These are phyloP conservation scores for Rostrohypoxylon terebratum DNA, from an alignment of 495 filamentous ascomycete species.

Conservation along the genomic window DNA sequence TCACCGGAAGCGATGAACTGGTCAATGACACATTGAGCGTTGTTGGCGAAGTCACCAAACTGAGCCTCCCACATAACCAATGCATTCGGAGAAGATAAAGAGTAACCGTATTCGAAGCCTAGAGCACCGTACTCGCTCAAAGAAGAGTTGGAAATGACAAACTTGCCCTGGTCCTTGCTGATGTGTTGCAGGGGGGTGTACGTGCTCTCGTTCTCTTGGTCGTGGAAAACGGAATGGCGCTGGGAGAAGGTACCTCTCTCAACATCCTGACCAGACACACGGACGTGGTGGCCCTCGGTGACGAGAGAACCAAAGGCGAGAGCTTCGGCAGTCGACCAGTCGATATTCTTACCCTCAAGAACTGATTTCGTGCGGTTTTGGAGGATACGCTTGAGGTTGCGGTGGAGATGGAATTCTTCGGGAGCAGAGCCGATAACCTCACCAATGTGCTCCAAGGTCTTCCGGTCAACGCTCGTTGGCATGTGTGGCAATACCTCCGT, in stretches of 20 bases:
- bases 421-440: constrained; percentile 78
- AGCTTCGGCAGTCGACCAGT: constrained; percentile 97
- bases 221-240: constrained; percentile 95
- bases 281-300: constrained; percentile 92
- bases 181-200: constrained; percentile 94
- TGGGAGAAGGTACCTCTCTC: constrained; percentile 99
- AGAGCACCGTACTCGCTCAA: constrained; percentile 94
- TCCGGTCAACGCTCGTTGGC: constrained; percentile 79
- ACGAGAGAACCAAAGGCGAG: constrained; percentile 93
- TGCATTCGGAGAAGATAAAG: constrained; percentile 93
- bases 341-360: constrained; percentile 91
- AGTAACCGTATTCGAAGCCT: constrained; percentile 99
- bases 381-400: constrained; percentile 97
- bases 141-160: constrained; percentile 97
- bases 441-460: constrained; percentile 81
- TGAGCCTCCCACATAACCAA: constrained; percentile 99
- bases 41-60: constrained; percentile 99
- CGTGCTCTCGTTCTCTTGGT: constrained; percentile 91
- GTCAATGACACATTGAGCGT: constrained; percentile 98
- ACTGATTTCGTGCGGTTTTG: constrained; percentile 90
- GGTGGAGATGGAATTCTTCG: constrained; percentile 87
- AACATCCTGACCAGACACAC: constrained; percentile 97
- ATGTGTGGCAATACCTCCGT: constrained; percentile 94
- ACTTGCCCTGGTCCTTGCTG: constrained; percentile 88
- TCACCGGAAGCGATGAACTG: constrained; percentile 98